Base-by-base conservation (phyloP, 2,329 filamentous ascomycete genomes). In the Hirsutella rhossiliensis region DNA sequence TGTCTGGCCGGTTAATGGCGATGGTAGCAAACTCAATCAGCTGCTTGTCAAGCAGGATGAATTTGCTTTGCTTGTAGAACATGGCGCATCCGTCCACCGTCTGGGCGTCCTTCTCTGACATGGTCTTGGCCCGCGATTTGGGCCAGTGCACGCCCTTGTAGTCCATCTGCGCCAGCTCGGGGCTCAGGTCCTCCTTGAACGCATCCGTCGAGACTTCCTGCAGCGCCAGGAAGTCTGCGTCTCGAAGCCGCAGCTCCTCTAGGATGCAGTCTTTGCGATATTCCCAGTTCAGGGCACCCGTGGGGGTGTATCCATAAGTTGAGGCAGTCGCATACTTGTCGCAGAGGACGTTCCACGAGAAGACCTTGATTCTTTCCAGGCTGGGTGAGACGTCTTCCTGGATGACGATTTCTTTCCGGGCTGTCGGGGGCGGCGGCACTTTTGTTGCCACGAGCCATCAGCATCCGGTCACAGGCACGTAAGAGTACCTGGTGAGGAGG, bases 71-170 rank as follows among this genome's bases (percentile, higher is more conserved):
- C 68, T 95, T 97, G 75, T 87, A 97, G 65, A 98, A 97, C 42
- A 89, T 90, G 30, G 92, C 92, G 63, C 92, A 97, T 11, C 92
- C 92, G 64, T 98, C 92, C 12, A 98, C 90, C n/a, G 75, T 72
- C 55, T 84, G 85, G 5, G 88, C 85, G 52, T 96, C 87, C 64
- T 84, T 86, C 56, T 94, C 87, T 13, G 78, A 77, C 87, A 97
- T 94, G 9, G 90, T 96, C 65, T 84, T 85, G 31, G 89, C 86
- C 57, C 92, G 80, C 37, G 85, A 83, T 62, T 94, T 90, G 38
- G 89, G 87, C 77, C 84, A 95, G 59, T 90, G 94, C 3, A 95
- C 82, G 20, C 92, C 90, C 66, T 88, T 94, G 74, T 97, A 98
- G 51, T 90, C 88, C 54, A 84, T 75, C 54, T 87, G 82, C 3